phyloP scores from a whole-genome alignment of 805 yeast genomes.

The Yarrowia porcina region DNA sequence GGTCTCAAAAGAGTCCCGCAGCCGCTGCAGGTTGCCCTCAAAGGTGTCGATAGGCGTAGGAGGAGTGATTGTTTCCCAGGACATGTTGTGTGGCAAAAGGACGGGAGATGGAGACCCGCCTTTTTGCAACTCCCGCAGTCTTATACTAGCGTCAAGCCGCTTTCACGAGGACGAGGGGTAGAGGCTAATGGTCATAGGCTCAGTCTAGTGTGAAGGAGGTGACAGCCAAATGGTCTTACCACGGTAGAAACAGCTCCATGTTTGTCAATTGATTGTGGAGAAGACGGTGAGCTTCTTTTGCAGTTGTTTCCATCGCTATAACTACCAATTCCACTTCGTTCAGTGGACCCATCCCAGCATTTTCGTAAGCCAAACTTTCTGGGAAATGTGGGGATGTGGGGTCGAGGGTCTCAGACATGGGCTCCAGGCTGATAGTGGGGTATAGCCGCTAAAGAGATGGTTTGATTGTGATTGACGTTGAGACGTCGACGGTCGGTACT shows the following conservation, averaged over 20 bases:
- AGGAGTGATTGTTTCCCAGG: slow-evolving; percentile 19
- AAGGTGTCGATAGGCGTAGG: slow-evolving; percentile 2
- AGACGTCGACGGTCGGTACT: no score
- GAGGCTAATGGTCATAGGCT: slow-evolving; percentile 4
- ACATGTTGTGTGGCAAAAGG: not conserved
- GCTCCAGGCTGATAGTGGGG: not conserved
- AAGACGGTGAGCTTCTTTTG: no score
- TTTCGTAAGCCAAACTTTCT: not conserved
- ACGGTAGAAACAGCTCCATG: no score
- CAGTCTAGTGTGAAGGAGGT: not conserved
- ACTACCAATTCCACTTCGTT: no score
- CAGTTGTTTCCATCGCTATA: no score
- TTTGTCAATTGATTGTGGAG: no score
- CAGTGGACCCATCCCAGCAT: no score
- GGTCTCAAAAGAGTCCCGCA: slow-evolving; percentile 41
- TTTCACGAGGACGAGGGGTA: slow-evolving; percentile 21
- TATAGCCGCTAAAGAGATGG: not conserved
- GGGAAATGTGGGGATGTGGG: slow-evolving; percentile 13
- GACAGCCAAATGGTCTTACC: no score
- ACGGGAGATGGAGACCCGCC: not conserved
- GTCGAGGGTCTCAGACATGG: not conserved
- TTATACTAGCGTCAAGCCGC: not conserved
- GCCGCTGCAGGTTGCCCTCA: not conserved
- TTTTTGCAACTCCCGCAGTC: not conserved
- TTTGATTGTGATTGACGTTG: no score